A percentile compares a stretch with the other conserved stretches of the same genome.
These are phyloP conservation scores for Debaryomyces fabryi DNA, from an alignment of 1,139 yeast genomes.

Conservation along the genomic window DNA sequence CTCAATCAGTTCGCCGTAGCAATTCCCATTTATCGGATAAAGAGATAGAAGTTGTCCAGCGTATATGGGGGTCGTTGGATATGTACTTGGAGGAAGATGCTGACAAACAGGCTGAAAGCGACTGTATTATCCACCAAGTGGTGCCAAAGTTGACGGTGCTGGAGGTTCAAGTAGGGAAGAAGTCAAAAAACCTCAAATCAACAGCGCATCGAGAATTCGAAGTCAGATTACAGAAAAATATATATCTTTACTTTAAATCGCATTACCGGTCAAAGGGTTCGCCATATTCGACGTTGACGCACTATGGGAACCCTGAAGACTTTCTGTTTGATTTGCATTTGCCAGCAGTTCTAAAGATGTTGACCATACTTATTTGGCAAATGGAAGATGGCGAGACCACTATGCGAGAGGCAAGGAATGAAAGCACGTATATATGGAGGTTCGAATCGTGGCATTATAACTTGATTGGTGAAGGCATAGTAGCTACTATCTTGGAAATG, in stretches of 20 bases:
- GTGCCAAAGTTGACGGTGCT: neutral
- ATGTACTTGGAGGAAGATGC: neutral
- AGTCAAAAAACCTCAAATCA: neutral
- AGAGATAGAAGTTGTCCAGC: neutral
- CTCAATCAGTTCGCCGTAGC: neutral
- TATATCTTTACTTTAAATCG: neutral
- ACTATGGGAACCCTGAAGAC: neutral
- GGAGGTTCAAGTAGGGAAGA: neutral
- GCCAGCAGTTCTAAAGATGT: neutral
- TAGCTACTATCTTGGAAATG: neutral
- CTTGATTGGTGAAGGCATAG: neutral
- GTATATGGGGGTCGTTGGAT: neutral
- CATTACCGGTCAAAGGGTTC: neutral
- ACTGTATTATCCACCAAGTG: neutral
- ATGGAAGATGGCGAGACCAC: neutral
- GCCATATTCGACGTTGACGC: neutral
- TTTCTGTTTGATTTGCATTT: conserved; percentile 1
- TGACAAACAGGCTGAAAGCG: too few species aligned
- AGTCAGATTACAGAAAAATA: neutral
- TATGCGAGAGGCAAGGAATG: neutral
- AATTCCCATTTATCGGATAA: neutral
- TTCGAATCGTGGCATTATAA: neutral
- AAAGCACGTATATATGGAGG: neutral
- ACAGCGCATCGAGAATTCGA: neutral
- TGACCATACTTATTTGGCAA: neutral